Conservation (phyloP, 345 rosid species). For the Camelina sativa region DNA sequence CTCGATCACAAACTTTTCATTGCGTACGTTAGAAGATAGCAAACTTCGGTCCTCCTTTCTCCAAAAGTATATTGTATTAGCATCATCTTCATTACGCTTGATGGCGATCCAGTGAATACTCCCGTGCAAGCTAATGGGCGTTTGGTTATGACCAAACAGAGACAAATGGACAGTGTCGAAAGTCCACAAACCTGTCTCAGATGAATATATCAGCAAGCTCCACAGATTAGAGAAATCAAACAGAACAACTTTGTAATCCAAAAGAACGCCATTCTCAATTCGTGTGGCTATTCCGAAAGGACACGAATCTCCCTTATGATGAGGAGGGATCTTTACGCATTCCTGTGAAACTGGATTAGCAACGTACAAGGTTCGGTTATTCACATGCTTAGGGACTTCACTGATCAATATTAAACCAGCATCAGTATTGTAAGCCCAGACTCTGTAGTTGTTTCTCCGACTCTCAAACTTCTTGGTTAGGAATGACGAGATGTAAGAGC, state of each 20-base stretch:
- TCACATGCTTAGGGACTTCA: no score
- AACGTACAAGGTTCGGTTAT: neutral
- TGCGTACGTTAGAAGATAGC: no score
- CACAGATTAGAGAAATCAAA: neutral
- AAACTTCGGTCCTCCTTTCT: no score
- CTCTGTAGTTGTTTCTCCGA: neutral
- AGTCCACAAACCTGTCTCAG: slow-evolving; percentile 10
- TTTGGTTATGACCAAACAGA: no score
- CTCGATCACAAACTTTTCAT: no score
- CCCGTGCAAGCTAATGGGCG: neutral
- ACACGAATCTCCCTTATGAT: neutral
- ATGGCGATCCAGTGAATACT: neutral
- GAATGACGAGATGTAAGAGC: slow-evolving; percentile 4
- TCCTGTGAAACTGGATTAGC: neutral
- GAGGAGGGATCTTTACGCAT: neutral
- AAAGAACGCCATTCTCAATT: neutral
- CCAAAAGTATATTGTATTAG: no score
- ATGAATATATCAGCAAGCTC: neutral
- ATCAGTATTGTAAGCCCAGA: neutral
- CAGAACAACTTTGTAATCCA: slow-evolving; percentile 16
- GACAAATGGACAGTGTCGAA: no score
- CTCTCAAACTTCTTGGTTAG: neutral
- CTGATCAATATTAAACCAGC: neutral
- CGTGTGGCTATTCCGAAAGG: neutral
- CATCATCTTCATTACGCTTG: neutral